These are phyloP conservation scores for Fomitopsis pinicola DNA, from an alignment of 1,284 basidiomycete genomes.

Conservation along the genomic window DNA sequence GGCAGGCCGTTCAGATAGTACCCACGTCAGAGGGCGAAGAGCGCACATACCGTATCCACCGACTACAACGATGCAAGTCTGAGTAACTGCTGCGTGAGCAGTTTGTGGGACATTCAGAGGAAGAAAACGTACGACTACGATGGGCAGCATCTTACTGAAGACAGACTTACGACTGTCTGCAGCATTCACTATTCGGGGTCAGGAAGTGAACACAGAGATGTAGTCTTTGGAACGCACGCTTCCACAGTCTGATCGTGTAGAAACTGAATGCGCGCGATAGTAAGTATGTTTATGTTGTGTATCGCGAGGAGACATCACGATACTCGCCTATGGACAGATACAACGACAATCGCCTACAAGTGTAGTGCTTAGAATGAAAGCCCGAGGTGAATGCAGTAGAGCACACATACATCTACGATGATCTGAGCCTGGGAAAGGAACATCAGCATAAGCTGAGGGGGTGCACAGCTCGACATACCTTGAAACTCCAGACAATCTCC, in stretches of 20 bases:
- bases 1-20: background rate
- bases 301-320: background rate
- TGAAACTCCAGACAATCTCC: conserved; percentile 21
- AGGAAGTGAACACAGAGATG: background rate
- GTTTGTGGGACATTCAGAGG: background rate
- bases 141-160: background rate
- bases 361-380: background rate
- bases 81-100: background rate
- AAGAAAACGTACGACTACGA: conserved; percentile 1
- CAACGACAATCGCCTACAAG: conserved; percentile 13
- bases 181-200: background rate
- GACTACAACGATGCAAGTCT: conserved; percentile 9
- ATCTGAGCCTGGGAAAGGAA: conserved; percentile 12
- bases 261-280: conserved; percentile 3
- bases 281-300: background rate
- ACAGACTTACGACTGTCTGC: background rate
- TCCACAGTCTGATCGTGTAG: conserved; percentile 18
- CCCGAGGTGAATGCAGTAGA: background rate
- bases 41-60: conserved; percentile 14
- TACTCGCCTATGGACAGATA: conserved; percentile 17
- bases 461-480: conserved; percentile 8
- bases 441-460: background rate
- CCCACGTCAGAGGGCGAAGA: no score
- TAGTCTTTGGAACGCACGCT: conserved; percentile 7
- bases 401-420: conserved; percentile 15